phyloP scores from a whole-genome alignment of 129 eudicot species.

The Flaveria sonorensis region DNA sequence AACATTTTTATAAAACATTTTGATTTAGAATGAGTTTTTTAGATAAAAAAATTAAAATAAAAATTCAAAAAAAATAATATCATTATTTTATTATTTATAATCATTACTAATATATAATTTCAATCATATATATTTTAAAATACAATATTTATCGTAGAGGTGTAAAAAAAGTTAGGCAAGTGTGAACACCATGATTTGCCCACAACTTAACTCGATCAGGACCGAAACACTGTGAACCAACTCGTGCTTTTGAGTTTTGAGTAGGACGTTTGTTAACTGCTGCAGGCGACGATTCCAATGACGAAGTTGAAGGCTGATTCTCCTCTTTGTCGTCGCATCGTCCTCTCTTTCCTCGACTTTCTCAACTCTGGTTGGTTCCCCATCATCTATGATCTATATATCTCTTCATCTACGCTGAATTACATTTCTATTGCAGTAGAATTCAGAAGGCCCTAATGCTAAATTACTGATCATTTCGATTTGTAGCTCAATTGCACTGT shows the following conservation, averaged over 20 bases:
- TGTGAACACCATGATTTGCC: too few relatives aligned
- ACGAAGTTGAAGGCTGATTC: constrained; percentile 70
- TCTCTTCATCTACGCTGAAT: constrained; percentile 6
- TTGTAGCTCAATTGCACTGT: not conserved
- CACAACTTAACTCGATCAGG: not conserved
- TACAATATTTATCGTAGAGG: too few relatives aligned
- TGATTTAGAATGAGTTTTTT: too few relatives aligned
- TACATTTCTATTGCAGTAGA: too few relatives aligned
- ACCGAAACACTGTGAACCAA: not conserved
- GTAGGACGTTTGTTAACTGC: constrained; percentile 10
- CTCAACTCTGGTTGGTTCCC: constrained; percentile 61
- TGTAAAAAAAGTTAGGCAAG: too few relatives aligned
- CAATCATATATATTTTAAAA: too few relatives aligned
- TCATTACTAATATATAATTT: too few relatives aligned
- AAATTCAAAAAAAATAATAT: too few relatives aligned
- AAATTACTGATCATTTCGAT: not conserved
- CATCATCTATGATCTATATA: not conserved
- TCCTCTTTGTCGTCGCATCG: constrained; percentile 74
- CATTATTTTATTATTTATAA: too few relatives aligned
- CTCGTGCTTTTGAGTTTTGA: not conserved
- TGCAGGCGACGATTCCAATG: constrained; percentile 33
- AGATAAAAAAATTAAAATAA: too few relatives aligned
- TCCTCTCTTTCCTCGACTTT: constrained; percentile 58
- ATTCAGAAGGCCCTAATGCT: too few relatives aligned
- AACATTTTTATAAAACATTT: too few relatives aligned